phyloP scores from a whole-genome alignment of 2,329 filamentous ascomycete species.

The Ciborinia camelliae region DNA sequence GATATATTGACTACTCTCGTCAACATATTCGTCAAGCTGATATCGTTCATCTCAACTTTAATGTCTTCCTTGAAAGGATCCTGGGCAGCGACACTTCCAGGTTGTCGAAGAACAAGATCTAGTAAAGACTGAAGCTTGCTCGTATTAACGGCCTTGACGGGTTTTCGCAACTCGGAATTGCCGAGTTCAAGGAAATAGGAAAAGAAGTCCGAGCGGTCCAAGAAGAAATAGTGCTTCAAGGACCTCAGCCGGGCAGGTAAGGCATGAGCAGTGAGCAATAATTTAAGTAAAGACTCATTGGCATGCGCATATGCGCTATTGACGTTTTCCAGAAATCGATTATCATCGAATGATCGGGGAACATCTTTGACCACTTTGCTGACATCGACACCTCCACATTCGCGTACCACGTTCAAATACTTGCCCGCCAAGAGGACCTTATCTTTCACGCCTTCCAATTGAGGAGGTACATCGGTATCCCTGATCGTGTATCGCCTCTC shows the following conservation, averaged over 20 bases:
- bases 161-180: slow-evolving; percentile 84
- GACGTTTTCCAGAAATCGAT: slow-evolving; percentile 89
- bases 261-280: slow-evolving; percentile 89
- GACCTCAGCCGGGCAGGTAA: slow-evolving; percentile 83
- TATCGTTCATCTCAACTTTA: slow-evolving; percentile 95
- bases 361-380: slow-evolving; percentile 84
- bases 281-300: slow-evolving; percentile 85
- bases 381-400: slow-evolving; percentile 93
- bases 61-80: slow-evolving; percentile 99
- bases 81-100: slow-evolving; percentile 86
- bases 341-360: slow-evolving; percentile 90
- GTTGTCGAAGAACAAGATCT: slow-evolving; percentile 94
- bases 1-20: slow-evolving; percentile 97
- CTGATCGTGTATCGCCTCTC: slow-evolving; percentile 95
- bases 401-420: slow-evolving; percentile 94
- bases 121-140: slow-evolving; percentile 91
- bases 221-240: slow-evolving; percentile 98
- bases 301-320: slow-evolving; percentile 93
- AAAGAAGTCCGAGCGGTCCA: slow-evolving; percentile 97
- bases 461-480: slow-evolving; percentile 85
- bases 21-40: slow-evolving; percentile 86
- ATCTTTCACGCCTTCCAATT: slow-evolving; percentile 85
- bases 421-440: slow-evolving; percentile 95
- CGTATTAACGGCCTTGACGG: slow-evolving; percentile 83
- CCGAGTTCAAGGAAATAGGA: slow-evolving; percentile 95